Evolutionary conservation across 306 rosid species (phyloP).

Genomic region (Cucurbita ficifolia): DNA sequence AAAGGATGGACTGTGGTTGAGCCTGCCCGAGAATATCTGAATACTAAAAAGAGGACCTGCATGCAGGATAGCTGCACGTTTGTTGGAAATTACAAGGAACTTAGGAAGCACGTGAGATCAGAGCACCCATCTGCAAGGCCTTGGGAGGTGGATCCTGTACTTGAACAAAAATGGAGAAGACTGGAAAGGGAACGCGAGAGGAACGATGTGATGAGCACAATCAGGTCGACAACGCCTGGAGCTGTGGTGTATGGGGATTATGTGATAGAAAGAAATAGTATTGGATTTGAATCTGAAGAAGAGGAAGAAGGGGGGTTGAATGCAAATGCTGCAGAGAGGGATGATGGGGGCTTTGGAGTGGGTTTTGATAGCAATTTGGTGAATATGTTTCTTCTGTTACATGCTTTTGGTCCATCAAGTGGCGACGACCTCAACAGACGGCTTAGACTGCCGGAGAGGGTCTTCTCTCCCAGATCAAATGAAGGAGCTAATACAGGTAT

Average conservation of each 20-base stretch:
- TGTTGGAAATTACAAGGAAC: constrained; percentile 79
- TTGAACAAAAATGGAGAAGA: constrained; percentile 91
- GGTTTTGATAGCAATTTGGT: constrained; percentile 55
- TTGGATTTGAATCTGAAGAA: constrained; percentile 42
- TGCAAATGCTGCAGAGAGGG: constrained; percentile 37
- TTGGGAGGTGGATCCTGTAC: constrained; percentile 65
- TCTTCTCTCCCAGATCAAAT: constrained; percentile 24
- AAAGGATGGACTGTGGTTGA: constrained; percentile 99
- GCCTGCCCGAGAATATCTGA: constrained; percentile 73
- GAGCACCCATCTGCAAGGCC: constrained; percentile 89
- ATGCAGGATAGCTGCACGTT: constrained; percentile 81
- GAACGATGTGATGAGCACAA: constrained; percentile 91
- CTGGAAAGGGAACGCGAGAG: constrained; percentile 88
- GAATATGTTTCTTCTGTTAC: constrained; percentile 76
- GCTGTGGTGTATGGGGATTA: constrained; percentile 91
- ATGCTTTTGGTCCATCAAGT: constrained; percentile 61
- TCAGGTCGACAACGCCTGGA: constrained; percentile 79
- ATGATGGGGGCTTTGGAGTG: constrained; percentile 43
- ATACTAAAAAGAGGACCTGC: constrained; percentile 75
- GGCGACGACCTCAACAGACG: constrained; percentile 50
- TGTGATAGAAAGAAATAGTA: constrained; percentile 63
- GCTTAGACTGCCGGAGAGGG: constrained; percentile 39
- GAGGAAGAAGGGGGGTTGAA: constrained; percentile 47
- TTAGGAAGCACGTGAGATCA: constrained; percentile 57
- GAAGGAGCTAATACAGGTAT: constrained; percentile 14